Evolutionary conservation across 306 rosid genomes (phyloP).

Genomic region (Vigna mungo): DNA sequence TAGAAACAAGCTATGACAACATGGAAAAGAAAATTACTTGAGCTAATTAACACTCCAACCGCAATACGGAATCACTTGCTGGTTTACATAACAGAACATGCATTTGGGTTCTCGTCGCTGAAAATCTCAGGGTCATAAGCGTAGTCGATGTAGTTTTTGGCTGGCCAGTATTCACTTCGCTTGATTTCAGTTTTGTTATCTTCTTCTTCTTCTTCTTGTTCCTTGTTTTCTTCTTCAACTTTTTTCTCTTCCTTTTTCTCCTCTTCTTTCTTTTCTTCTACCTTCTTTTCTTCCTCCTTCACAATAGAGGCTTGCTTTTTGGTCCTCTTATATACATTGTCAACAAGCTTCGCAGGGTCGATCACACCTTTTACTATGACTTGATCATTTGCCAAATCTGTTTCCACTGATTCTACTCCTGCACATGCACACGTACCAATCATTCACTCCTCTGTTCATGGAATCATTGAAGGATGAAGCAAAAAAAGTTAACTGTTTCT

Average conservation of each 20-base stretch:
- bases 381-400: constrained; percentile 61
- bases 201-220: constrained; percentile 52
- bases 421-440: constrained; percentile 17
- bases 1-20: neutral
- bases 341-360: constrained; percentile 64
- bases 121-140: constrained; percentile 58
- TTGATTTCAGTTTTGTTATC: constrained; percentile 55
- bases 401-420: constrained; percentile 82
- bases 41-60: constrained; percentile 8
- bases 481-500: neutral
- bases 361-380: constrained; percentile 71
- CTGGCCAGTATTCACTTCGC: constrained; percentile 59
- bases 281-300: constrained; percentile 60
- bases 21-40: constrained; percentile 25
- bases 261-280: constrained; percentile 48
- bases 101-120: constrained; percentile 87
- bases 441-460: neutral
- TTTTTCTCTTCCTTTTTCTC: constrained; percentile 45
- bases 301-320: constrained; percentile 68
- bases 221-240: constrained; percentile 56
- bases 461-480: neutral
- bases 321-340: constrained; percentile 62
- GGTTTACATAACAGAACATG: constrained; percentile 74
- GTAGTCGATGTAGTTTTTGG: constrained; percentile 52
- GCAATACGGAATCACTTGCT: neutral